phyloP scores from a whole-genome alignment of 2,329 filamentous ascomycete species.

The Xylariaceae sp. region DNA sequence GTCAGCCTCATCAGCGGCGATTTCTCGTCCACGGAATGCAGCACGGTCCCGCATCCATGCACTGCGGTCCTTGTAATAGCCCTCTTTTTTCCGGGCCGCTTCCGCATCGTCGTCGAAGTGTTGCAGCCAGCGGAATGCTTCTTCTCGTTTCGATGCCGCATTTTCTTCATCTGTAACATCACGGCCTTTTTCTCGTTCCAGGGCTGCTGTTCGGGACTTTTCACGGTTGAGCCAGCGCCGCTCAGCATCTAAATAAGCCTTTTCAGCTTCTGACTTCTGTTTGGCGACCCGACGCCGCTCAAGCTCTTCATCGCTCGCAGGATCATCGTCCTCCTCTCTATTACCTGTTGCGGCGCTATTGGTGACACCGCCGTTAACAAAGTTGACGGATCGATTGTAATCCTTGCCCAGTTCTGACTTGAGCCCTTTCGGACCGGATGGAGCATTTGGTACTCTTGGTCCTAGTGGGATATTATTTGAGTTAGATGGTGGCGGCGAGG shows the following conservation, averaged over 20 bases:
- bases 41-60: conserved; percentile 80
- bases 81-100: conserved; percentile 62
- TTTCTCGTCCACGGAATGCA: conserved; percentile 68
- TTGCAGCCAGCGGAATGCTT: conserved; percentile 65
- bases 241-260: conserved; percentile 78
- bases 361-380: conserved; percentile 73
- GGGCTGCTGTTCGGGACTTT: conserved; percentile 72
- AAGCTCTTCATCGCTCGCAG: conserved; percentile 82
- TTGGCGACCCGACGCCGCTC: conserved; percentile 68
- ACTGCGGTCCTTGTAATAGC: conserved; percentile 84
- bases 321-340: conserved; percentile 78
- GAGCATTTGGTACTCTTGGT: conserved; percentile 69
- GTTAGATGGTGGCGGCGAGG: conserved; percentile 62
- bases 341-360: conserved; percentile 56
- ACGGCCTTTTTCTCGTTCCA: conserved; percentile 78
- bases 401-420: conserved; percentile 44
- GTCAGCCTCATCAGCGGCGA: conserved; percentile 75
- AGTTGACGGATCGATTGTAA: conserved; percentile 59
- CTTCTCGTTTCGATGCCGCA: conserved; percentile 58
- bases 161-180: conserved; percentile 71
- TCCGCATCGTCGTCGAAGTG: conserved; percentile 94
- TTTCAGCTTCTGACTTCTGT: conserved; percentile 70
- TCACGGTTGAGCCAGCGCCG: conserved; percentile 89
- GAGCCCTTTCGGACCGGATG: conserved; percentile 61
- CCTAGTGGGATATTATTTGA: conserved; percentile 74